Evolutionary conservation across 2,329 filamentous ascomycete species (phyloP).

Genomic region (Fonsecaea pedrosoi): DNA sequence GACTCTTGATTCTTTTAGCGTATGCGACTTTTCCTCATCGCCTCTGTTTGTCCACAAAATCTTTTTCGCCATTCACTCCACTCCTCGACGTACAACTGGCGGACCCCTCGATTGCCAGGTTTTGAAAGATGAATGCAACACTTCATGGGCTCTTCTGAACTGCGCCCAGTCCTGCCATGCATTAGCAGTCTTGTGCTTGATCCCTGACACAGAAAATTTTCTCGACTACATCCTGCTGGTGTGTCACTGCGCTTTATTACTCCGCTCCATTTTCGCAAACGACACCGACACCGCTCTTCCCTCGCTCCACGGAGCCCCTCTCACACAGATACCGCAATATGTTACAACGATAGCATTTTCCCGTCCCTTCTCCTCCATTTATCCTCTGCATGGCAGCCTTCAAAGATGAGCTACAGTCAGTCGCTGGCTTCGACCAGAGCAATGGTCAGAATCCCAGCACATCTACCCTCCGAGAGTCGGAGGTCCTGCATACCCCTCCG

Average conservation of each 20-base stretch:
- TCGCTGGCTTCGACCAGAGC: constrained; percentile 31
- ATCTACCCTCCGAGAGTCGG: constrained; percentile 16
- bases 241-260: not conserved
- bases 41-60: not conserved
- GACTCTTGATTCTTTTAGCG: not conserved
- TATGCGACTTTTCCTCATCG: constrained; percentile 13
- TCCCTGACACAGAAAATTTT: not conserved
- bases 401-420: constrained; percentile 34
- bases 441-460: constrained; percentile 7
- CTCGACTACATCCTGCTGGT: not conserved
- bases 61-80: constrained; percentile 4
- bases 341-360: constrained; percentile 46
- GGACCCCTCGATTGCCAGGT: constrained; percentile 7
- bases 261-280: constrained; percentile 15
- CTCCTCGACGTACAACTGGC: not conserved
- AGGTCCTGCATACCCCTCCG: constrained; percentile 36
- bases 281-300: constrained; percentile 31
- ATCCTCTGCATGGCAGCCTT: constrained; percentile 37
- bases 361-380: constrained; percentile 23
- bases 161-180: not conserved
- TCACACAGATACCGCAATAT: constrained; percentile 42
- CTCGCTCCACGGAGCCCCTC: constrained; percentile 13
- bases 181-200: not conserved
- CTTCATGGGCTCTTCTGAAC: not conserved
- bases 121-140: constrained; percentile 16